Base-by-base conservation (phyloP, 805 yeast species). In the Lachancea sp. region DNA sequence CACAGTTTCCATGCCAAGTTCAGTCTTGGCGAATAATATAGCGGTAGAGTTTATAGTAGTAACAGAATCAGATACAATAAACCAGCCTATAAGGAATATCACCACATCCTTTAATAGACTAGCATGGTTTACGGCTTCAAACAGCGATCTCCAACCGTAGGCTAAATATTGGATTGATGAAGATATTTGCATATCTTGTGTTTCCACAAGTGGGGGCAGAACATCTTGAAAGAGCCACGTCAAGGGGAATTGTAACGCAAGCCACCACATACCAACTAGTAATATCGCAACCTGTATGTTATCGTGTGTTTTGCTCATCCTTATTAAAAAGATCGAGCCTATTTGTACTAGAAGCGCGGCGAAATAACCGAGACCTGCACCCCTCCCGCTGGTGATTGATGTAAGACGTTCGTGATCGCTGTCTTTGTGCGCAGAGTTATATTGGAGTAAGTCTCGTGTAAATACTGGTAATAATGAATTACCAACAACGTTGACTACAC, bases 21-120 rank as follows among this genome's bases (percentile, higher is more conserved):
- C 82, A 0, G 84, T 74, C 38, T 78, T 77, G 2, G 92, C 85
- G 63, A 83, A 83, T 28, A 83, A 56, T 22, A 84, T 77, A 0
- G 92, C 90, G 0, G 92, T 80, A 1, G 88, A 78, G 56, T 83
- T 83, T 41, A 83, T 83, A 0, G 92, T 84, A 1, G 89, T 81
- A 8, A 81, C 64, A 0, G 87, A 78, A 54, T 84, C 94, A 16
- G 85, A 76, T 2, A 83, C 67, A 32, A 84, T 70, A 49, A 83
- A 83, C 94, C 94, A 83, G 1, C 85, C 88, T 0, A 75, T 35
- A 8, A 83, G 61, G 48, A 80, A 83, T 9, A 75, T 70, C n/a
- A 75, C 66, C 15, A 84, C 83, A 50, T 83, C 90, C 46, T 68
- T 70, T 51, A 83, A 61, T 36, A 73, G 61, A 2, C 75, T 67